Conservation (phyloP, 768 basidiomycete species). For the Lactarius pseudohatsudake region DNA sequence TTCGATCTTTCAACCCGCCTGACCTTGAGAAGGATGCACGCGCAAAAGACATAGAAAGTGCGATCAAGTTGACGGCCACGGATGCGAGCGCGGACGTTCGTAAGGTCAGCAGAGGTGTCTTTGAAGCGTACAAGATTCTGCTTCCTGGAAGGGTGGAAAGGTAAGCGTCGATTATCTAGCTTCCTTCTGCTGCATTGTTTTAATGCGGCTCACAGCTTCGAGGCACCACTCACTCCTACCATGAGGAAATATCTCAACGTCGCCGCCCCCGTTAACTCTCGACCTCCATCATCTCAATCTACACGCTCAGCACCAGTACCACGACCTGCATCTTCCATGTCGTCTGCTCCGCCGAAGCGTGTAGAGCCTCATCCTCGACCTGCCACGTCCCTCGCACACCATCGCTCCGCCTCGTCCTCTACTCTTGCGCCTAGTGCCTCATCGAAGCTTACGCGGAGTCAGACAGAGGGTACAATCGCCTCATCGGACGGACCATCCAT, state of each 20-base stretch:
- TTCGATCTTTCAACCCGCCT: slow-evolving; percentile 77
- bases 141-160: slow-evolving; percentile 66
- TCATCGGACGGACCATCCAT: not conserved
- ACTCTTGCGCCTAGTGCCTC: slow-evolving; percentile 2
- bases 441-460: slow-evolving; percentile 15
- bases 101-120: slow-evolving; percentile 65
- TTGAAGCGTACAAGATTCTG: slow-evolving; percentile 71
- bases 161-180: slow-evolving; percentile 42
- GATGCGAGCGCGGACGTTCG: slow-evolving; percentile 79
- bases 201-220: slow-evolving; percentile 52
- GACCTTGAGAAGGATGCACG: slow-evolving; percentile 70
- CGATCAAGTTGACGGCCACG: slow-evolving; percentile 63
- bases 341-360: slow-evolving; percentile 14
- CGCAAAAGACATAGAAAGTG: slow-evolving; percentile 63
- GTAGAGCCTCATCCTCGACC: slow-evolving; percentile 22
- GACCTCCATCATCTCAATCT: slow-evolving; percentile 26
- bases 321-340: slow-evolving; percentile 23
- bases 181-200: slow-evolving; percentile 7
- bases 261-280: slow-evolving; percentile 15
- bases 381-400: slow-evolving; percentile 20
- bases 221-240: slow-evolving; percentile 69
- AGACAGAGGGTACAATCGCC: not conserved
- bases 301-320: slow-evolving; percentile 14
- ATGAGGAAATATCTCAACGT: slow-evolving; percentile 43
- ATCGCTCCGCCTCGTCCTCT: slow-evolving; percentile 22